phyloP scores from a whole-genome alignment of 1,139 yeast genomes.

The Geotrichum siamense region DNA sequence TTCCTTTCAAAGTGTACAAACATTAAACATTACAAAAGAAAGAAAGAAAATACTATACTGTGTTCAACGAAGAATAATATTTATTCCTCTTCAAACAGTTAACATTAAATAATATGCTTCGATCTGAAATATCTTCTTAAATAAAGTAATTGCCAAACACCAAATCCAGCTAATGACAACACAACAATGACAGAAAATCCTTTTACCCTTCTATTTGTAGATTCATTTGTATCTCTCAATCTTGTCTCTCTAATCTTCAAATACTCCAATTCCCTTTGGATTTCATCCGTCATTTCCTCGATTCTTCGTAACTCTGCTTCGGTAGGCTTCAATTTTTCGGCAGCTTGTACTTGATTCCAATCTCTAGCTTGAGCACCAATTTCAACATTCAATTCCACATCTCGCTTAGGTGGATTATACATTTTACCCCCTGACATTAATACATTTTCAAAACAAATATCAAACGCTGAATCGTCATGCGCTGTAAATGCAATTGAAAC shows the following conservation, averaged over 20 bases:
- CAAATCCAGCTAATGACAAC: conserved; percentile 63
- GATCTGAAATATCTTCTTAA: conserved; percentile 90
- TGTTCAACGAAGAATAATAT: too few species aligned
- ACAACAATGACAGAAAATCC: conserved; percentile 70
- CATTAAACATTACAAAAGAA: too few species aligned
- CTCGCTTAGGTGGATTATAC: conserved; percentile 30
- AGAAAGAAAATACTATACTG: too few species aligned
- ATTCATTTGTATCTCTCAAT: conserved; percentile 93
- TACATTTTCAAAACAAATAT: conserved; percentile 78
- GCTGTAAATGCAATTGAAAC: conserved; percentile 76
- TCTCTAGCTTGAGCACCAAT: conserved; percentile 96
- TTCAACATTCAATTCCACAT: conserved; percentile 83
- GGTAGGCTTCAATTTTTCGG: conserved; percentile 85
- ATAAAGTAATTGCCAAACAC: conserved; percentile 87
- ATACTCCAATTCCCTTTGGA: conserved; percentile 69
- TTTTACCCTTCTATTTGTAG: conserved; percentile 75
- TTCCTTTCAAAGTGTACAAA: too few species aligned
- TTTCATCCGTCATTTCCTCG: conserved; percentile 76
- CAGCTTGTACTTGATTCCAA: conserved; percentile 91
- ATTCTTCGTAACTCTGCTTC: conserved; percentile 81
- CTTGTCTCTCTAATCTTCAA: conserved; percentile 81
- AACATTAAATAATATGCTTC: conserved; percentile 70
- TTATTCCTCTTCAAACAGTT: too few species aligned
- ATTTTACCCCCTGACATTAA: conserved; percentile 29
- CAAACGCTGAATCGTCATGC: conserved; percentile 76